Conservation (phyloP, 2,329 filamentous ascomycete species). For the Beauveria scarabaeidicola region DNA sequence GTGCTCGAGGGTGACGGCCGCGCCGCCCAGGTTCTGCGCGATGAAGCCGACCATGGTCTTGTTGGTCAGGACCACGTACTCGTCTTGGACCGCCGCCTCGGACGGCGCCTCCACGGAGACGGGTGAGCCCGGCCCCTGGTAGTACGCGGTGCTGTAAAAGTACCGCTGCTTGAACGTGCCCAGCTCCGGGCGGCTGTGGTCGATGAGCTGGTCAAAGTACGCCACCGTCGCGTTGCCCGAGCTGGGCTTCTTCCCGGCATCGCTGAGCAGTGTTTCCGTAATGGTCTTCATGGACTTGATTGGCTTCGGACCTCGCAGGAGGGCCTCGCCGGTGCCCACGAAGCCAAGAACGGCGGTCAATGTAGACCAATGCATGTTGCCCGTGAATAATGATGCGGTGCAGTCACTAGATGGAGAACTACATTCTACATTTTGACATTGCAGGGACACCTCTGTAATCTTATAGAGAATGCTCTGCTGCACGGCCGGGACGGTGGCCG, state of each 20-base stretch:
- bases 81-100: constrained; percentile 50
- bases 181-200: constrained; percentile 46
- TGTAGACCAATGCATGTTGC: background rate
- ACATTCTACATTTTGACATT: background rate
- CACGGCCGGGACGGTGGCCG: background rate
- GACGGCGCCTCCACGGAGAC: constrained; percentile 61
- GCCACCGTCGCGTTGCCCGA: background rate
- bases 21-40: constrained; percentile 56
- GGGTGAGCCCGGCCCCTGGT: constrained; percentile 66
- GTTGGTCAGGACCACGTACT: constrained; percentile 57
- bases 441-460: background rate
- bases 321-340: background rate
- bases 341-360: background rate
- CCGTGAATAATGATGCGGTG: background rate
- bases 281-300: background rate
- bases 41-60: constrained; percentile 60
- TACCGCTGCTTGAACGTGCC: constrained; percentile 63
- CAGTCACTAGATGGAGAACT: background rate
- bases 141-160: constrained; percentile 70
- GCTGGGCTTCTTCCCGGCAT: background rate
- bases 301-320: background rate
- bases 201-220: constrained; percentile 46
- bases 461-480: background rate
- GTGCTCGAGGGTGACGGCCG: constrained; percentile 68
- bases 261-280: background rate